Evolutionary conservation across 805 yeast genomes (phyloP).

Genomic region (Pichia occidentalis): DNA sequence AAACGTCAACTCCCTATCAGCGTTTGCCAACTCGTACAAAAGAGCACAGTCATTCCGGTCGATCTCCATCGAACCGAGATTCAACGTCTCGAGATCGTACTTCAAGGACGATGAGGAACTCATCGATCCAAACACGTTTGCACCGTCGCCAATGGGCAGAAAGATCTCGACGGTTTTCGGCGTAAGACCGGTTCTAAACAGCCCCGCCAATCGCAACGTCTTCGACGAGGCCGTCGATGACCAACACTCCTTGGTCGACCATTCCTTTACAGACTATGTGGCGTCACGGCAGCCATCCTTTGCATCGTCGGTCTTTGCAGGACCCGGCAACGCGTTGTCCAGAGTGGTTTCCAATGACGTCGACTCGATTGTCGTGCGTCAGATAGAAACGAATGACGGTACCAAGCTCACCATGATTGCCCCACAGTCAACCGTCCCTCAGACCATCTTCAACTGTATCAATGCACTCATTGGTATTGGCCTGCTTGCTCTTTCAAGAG

Average conservation of each 20-base stretch:
- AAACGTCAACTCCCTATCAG: constrained; percentile 45
- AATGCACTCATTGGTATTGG: constrained; percentile 67
- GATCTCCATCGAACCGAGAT: constrained; percentile 44
- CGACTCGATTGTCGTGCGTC: constrained; percentile 31
- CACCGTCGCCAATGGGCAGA: constrained; percentile 60
- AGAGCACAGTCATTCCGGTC: constrained; percentile 70
- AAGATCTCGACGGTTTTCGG: constrained; percentile 50
- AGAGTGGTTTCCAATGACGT: constrained; percentile 21
- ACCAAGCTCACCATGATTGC: constrained; percentile 62
- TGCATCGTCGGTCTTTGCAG: constrained; percentile 11
- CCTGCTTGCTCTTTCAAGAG: constrained; percentile 58
- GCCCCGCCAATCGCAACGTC: constrained; percentile 9
- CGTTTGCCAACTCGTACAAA: constrained; percentile 72
- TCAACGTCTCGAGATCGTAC: constrained; percentile 57
- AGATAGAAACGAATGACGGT: constrained; percentile 67
- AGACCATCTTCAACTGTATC: constrained; percentile 60
- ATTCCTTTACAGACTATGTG: constrained; percentile 25
- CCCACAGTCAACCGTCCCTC: constrained; percentile 76
- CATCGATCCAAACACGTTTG: constrained; percentile 61
- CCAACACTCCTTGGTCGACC: constrained; percentile 37
- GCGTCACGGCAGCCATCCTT: constrained; percentile 19
- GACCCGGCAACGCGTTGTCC: constrained; percentile 15
- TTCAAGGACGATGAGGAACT: constrained; percentile 58
- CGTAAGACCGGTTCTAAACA: constrained; percentile 11
- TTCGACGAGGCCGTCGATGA: constrained; percentile 33